Evolutionary conservation across 441 rosid genomes (phyloP), one percentile per base, ranked within the genome.

Genomic region (Eruca vesicaria): DNA sequence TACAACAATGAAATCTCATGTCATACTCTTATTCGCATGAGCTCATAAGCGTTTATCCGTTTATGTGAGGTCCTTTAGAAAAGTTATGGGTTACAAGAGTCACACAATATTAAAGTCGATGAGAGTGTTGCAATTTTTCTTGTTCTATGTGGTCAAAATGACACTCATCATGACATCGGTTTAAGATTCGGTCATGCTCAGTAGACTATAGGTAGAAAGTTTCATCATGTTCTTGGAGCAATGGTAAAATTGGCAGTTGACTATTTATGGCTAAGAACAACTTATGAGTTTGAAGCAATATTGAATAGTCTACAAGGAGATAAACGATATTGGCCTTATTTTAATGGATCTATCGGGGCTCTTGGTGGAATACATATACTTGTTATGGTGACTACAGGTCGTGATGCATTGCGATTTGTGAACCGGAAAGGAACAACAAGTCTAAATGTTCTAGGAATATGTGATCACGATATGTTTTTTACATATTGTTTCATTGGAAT

Each of bases 391-490:
- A 43, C 69, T 38, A 41, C 26, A 2, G 26, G 59, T 9, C 10
- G 43, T 28, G 59, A 48, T 1, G 23, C 16, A 9, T 10, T 66
- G 6, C 41, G 16, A 4, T 45, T 66, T 66, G 10, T 66, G 7
- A 50, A 66, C 14, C 36, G 23, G 6, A 65, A 43, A 50, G 58
- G 70, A 29, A 48, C 6, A 5, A 1, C 29, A 16, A 66, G 70
- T 29, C 41, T 66, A 6, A 66, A 48, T 48, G 70, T 66, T 7
- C 19, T 66, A 3, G 70, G 7, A 18, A 66, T 66, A n/a, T 66
- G 70, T 16, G 70, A 48, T 31, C 11, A 16, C 3, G 41, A 48
- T 12, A 66, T 66, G 59, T 15, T 66, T 48, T 48, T 66, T 7
- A 66, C 70, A 9, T 48, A n/a, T n/a, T n/a, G 29, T 16, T 66